Percentiles rank a stretch among this genome's conserved stretches.
Conservation (phyloP, 2,329 filamentous ascomycete species). For the Onygenales sp. region DNA sequence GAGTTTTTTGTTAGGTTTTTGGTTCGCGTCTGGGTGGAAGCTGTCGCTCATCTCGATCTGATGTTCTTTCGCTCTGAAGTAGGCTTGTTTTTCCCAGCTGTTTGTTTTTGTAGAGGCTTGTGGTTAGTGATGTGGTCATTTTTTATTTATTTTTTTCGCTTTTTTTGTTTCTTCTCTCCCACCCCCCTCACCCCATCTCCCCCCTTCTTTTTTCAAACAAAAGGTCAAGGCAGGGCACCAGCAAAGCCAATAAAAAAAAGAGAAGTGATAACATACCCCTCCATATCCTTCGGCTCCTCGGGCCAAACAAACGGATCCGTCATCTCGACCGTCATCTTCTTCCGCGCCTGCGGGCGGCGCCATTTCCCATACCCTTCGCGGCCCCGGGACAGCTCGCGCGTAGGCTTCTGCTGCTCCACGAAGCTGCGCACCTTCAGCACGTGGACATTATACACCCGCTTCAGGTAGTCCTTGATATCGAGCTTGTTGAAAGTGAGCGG, state of each 20-base stretch:
- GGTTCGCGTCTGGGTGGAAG: constrained; percentile 24
- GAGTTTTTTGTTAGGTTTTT: constrained; percentile 31
- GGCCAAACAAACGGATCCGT: constrained; percentile 84
- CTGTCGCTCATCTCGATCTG: constrained; percentile 32
- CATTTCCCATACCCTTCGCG: constrained; percentile 44
- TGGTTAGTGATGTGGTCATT: no score
- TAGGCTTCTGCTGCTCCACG: constrained; percentile 60
- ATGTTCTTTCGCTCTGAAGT: constrained; percentile 43
- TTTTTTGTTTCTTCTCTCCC: neutral
- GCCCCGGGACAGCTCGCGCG: constrained; percentile 28
- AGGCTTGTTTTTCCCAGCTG: constrained; percentile 56
- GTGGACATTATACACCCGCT: constrained; percentile 70
- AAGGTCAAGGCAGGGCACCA: neutral
- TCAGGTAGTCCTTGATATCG: constrained; percentile 90
- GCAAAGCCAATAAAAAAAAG: constrained; percentile 1
- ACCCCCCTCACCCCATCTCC: no score
- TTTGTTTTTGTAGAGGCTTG: neutral
- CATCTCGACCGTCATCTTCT: constrained; percentile 94
- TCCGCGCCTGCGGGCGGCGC: constrained; percentile 63
- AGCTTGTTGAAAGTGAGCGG: constrained; percentile 92
- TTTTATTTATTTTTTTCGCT: neutral
- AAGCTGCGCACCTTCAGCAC: constrained; percentile 67
- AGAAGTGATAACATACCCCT: constrained; percentile 38
- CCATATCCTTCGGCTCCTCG: constrained; percentile 51
- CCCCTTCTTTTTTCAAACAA: neutral